Evolutionary conservation across 2,329 filamentous ascomycete species (phyloP), one percentile per base, ranked within the genome.

Genomic region (Aspergillus intermedius): DNA sequence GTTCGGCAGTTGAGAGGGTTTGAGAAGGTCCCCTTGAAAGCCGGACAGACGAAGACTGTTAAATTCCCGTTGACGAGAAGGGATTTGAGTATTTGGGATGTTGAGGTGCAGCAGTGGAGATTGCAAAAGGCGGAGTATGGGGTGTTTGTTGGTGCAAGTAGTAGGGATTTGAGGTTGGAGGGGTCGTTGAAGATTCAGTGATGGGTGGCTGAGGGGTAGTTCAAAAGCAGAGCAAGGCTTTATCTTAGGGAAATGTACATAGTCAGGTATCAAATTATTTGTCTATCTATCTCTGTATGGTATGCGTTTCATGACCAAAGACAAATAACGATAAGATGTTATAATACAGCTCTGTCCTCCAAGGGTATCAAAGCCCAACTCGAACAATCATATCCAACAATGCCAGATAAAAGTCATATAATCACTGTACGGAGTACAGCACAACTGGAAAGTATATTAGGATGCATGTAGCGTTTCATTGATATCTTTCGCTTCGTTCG

Each of bases 71-170:
- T 87, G 28, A 77, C 74, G 32, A 72, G 80, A 37, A 76, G 80
- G 45, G 84, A 87, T 61, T 53, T 87, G 37, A 83, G 80, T 57
- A 77, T 83, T 49, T 87, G 83, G 83, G 79, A 86, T 61, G 68
- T 75, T 0, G 65, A 66, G 0, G 56, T 62, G 39, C 80, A 86
- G 67, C 75, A 82, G 48, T 89, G 85, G 85, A 41, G 39, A 7
- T 23, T 41, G 39, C 39, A 41, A 10, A 21, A 17, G 17, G 39
- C 15, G 2, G 21, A 19, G 17, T 41, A 41, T 23, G 21, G 17
- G 4, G 19, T 41, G 2, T 41, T 19, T 41, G 39, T 41, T 9
- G 39, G 39, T 3, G 39, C 15, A 8, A 41, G 39, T 41, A 41
- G 39, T 41, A 9, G 39, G 39, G 39, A 41, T 41, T 41, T 41